Base-by-base conservation (phyloP, 495 filamentous ascomycete genomes). In the Cercophora newfieldiana region DNA sequence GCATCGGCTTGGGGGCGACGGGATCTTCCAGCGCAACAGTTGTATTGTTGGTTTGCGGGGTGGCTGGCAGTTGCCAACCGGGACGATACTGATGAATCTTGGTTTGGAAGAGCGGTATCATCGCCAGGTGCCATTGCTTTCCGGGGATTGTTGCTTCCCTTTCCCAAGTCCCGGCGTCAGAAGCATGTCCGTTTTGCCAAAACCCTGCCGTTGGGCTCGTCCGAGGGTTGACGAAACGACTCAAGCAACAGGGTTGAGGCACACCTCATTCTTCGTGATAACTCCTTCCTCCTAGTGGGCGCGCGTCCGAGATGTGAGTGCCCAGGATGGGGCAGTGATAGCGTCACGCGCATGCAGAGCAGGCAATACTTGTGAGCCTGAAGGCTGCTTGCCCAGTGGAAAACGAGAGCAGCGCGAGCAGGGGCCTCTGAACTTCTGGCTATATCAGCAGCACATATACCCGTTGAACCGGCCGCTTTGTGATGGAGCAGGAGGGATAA, bases 391-490 rank as follows among this genome's bases (percentile, higher is more conserved):
- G 53, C 60, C 60, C 37, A 59, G 37, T 14, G 37, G 48, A 19
- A 64, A 62, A 61, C 66, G 57, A 66, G 56, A 33, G 24, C 19
- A 48, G 24, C 19, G 44, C 25, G 62, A 71, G 75, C 66, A 75
- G 75, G 64, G 75, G 64, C 50, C 26, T 57, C 57, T 74, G 65
- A 56, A 68, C 74, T 71, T 69, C 67, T 71, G 64, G 37, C 70
- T 79, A 79, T 81, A 81, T 78, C 76, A 76, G 72, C 71, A 77
- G 67, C 74, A 76, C 66, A 78, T 79, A 80, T 80, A 78, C 71
- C 67, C 78, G 70, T 75, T 71, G 74, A 70, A 69, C 72, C 69
- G 74, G 69, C 66, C 67, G 72, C 67, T 70, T 72, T 72, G 72
- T 69, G 71, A 66, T 72, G 68, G 67, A 66, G 53, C 67, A 68